Evolutionary conservation across 2,329 filamentous ascomycete genomes (phyloP).

Genomic region (Aspergillus aculeatus): DNA sequence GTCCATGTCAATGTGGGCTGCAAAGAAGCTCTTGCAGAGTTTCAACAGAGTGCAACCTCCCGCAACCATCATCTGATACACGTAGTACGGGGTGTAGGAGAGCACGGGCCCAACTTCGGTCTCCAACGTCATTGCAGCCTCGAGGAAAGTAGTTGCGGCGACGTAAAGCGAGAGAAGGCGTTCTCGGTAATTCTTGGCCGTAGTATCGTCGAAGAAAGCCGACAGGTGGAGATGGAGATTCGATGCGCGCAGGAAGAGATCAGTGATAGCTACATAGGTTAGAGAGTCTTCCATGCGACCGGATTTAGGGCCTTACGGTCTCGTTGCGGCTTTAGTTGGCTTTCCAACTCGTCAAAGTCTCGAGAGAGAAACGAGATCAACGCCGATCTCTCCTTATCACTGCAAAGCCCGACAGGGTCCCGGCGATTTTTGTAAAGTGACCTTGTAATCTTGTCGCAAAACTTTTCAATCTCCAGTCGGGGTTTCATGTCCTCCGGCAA

Average conservation of each 20-base stretch:
- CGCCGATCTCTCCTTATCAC: slow-evolving; percentile 45
- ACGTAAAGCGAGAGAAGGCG: slow-evolving; percentile 48
- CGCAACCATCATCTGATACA: slow-evolving; percentile 67
- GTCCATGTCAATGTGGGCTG: slow-evolving; percentile 55
- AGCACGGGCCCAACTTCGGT: slow-evolving; percentile 49
- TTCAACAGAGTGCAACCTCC: slow-evolving; percentile 65
- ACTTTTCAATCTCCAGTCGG: slow-evolving; percentile 57
- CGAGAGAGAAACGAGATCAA: slow-evolving; percentile 47
- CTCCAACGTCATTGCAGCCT: slow-evolving; percentile 47
- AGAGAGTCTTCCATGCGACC: background rate
- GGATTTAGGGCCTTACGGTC: slow-evolving; percentile 34
- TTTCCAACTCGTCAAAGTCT: slow-evolving; percentile 53
- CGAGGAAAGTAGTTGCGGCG: slow-evolving; percentile 48
- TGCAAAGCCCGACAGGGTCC: slow-evolving; percentile 53
- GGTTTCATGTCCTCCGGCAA: slow-evolving; percentile 53
- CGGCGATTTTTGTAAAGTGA: slow-evolving; percentile 57
- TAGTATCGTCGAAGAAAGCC: slow-evolving; percentile 51
- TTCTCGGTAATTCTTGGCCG: slow-evolving; percentile 46
- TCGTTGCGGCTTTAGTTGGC: slow-evolving; percentile 46
- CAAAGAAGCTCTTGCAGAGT: slow-evolving; percentile 65
- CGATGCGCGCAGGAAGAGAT: slow-evolving; percentile 48
- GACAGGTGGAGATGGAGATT: slow-evolving; percentile 50
- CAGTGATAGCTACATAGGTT: slow-evolving; percentile 40
- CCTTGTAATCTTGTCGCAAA: slow-evolving; percentile 58
- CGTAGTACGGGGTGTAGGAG: slow-evolving; percentile 58